Percentiles rank a stretch among this genome's conserved stretches.
Evolutionary conservation across 306 rosid species (phyloP).

Genomic region (Dalbergia oliveri): DNA sequence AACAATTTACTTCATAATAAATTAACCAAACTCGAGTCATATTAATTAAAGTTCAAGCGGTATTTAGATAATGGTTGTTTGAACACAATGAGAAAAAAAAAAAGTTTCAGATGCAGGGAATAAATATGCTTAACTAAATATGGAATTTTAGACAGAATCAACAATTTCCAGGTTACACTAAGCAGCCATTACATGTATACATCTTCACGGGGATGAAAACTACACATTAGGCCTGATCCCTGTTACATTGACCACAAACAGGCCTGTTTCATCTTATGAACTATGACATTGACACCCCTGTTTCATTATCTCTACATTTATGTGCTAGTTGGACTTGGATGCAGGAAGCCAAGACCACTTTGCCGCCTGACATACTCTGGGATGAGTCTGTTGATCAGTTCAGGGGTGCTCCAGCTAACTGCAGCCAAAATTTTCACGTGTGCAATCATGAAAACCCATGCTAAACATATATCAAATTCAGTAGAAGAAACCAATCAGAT

Average conservation of each 20-base stretch:
- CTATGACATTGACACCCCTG: conserved; percentile 40
- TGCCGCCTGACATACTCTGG: conserved; percentile 90
- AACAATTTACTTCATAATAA: too few relatives aligned
- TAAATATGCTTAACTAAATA: conserved; percentile 50
- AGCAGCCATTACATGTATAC: conserved; percentile 67
- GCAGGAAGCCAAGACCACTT: conserved; percentile 59
- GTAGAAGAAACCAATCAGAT: conserved; percentile 40
- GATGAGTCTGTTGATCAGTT: conserved; percentile 78
- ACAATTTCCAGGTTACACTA: conserved; percentile 61
- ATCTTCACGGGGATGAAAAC: conserved; percentile 61
- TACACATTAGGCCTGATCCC: conserved; percentile 61
- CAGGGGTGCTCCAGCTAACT: conserved; percentile 83
- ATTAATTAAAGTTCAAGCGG: too few relatives aligned
- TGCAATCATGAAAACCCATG: background rate
- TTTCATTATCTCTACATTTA: conserved; percentile 57
- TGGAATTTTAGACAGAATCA: conserved; percentile 55
- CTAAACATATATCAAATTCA: background rate
- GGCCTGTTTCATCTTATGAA: conserved; percentile 53
- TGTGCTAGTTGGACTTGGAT: conserved; percentile 65
- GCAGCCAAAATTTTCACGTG: conserved; percentile 45
- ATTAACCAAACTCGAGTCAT: too few relatives aligned
- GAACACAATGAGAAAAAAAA: too few relatives aligned
- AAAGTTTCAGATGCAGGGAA: conserved; percentile 52
- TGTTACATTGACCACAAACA: conserved; percentile 56
- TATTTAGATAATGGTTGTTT: too few relatives aligned